Evolutionary conservation across 1,284 basidiomycete genomes (phyloP), one percentile per base, ranked within the genome.

Genomic region (Leccinum pachyderme): DNA sequence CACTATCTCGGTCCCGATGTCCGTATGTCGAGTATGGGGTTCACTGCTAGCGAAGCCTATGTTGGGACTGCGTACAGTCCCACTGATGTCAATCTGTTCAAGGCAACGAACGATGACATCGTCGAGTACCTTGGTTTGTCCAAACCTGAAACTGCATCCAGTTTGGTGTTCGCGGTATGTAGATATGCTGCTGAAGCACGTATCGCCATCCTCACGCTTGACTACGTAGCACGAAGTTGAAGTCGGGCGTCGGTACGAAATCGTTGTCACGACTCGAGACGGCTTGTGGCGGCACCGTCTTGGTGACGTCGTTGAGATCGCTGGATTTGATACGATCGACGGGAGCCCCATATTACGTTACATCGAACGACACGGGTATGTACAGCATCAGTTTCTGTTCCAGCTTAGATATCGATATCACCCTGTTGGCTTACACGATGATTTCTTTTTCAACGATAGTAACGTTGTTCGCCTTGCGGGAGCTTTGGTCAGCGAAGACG

Each of bases 221-320:
- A n/a, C 39, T 9, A 4, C 24, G 11, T 45, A 68, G 62, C 51
- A 60, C 32, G 54, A 65, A 35, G 52, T 67, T 13, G 18, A 59
- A 45, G 22, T 48, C 12, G 63, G 62, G 22, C 39, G 15, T 15
- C 49, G 56, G 29, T 67, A 68, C 31, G 65, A 68, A 27, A 44
- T 65, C 37, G 46, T 67, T 4, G 45, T 68, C 25, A 65, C 62
- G 0, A 46, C 60, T 4, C 60, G 64, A 15, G 61, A 65, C 18
- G 66, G 62, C 4, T 39, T 65, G 44, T 68, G 64, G 64, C 63
- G 63, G 12, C 61, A 69, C 13, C 64, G 63, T 7, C 51, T 67
- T 2, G 63, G 65, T 0, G 65, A 67, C 37, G 51, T 69, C 33
- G 32, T 64, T 3, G 55, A 61, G 43, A 35, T 67, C 18, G 50